Percentiles rank a stretch among this genome's conserved stretches.
These are phyloP conservation scores for Carex arenaria DNA, from an alignment of 202 grass and related monocot genomes.

Conservation along the genomic window DNA sequence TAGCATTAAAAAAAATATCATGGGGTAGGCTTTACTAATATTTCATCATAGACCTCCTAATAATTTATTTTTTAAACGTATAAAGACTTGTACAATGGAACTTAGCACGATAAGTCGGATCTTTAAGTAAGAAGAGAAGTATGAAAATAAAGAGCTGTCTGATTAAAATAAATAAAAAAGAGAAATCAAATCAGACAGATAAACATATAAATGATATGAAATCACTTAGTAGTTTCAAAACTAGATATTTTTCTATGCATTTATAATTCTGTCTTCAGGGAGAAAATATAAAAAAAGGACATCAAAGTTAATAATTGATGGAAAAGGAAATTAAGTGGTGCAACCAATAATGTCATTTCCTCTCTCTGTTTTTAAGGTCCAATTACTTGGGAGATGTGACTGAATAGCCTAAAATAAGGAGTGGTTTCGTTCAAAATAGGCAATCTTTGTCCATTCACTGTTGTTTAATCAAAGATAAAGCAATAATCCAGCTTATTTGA, in stretches of 20 bases:
- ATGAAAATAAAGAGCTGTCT: not conserved
- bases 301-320: not conserved
- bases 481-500: not conserved
- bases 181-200: not conserved
- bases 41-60: too few species aligned
- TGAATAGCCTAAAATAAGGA: slow-evolving; percentile 1
- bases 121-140: not conserved
- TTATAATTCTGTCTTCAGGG: not conserved
- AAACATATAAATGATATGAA: not conserved
- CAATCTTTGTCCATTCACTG: not conserved
- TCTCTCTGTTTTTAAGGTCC: not conserved
- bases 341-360: not conserved
- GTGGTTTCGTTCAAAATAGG: slow-evolving; percentile 7
- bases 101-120: not conserved
- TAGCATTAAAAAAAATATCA: too few species aligned
- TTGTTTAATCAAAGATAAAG: slow-evolving; percentile 13
- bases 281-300: not conserved
- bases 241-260: not conserved
- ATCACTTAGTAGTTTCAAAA: not conserved
- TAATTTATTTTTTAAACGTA: too few species aligned
- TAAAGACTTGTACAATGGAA: not conserved
- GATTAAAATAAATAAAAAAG: not conserved
- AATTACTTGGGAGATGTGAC: slow-evolving; percentile 13
- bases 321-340: not conserved
- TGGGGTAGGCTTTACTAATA: too few species aligned